Percentiles rank a stretch among this genome's conserved stretches.
Conservation (phyloP, 768 basidiomycete genomes). For the Leccinum boreale region DNA sequence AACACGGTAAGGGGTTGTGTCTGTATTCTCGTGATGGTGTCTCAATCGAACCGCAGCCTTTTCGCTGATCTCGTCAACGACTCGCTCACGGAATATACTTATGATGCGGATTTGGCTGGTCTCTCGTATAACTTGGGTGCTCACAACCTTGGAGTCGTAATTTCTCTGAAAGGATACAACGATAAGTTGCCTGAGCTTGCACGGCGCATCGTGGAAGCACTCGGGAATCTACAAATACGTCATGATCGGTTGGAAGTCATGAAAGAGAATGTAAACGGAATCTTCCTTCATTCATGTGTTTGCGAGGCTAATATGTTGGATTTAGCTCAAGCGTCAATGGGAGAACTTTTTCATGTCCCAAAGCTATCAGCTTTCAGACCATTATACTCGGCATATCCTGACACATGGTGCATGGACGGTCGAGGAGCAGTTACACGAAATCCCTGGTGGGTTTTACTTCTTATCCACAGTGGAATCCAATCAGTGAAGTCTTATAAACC, state of each 20-base stretch:
- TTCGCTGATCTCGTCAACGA: slow-evolving; percentile 86
- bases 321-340: slow-evolving; percentile 71
- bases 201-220: slow-evolving; percentile 65
- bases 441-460: slow-evolving; percentile 55
- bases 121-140: slow-evolving; percentile 67
- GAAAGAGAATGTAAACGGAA: slow-evolving; percentile 68
- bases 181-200: slow-evolving; percentile 82
- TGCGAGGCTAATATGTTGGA: not conserved
- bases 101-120: slow-evolving; percentile 91
- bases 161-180: slow-evolving; percentile 82
- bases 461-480: not conserved
- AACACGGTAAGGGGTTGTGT: slow-evolving; percentile 51
- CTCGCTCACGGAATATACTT: slow-evolving; percentile 84
- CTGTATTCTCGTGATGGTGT: not conserved
- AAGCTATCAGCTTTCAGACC: slow-evolving; percentile 76
- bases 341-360: slow-evolving; percentile 86
- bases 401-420: slow-evolving; percentile 72
- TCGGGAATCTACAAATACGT: slow-evolving; percentile 60
- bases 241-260: slow-evolving; percentile 75
- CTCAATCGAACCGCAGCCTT: slow-evolving; percentile 43
- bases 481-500: not conserved
- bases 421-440: slow-evolving; percentile 69
- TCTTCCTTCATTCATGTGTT: not conserved
- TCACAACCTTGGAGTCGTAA: slow-evolving; percentile 60
- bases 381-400: slow-evolving; percentile 68